Base-by-base conservation (phyloP, 2,329 filamentous ascomycete species). In the Cryphonectria parasitica region DNA sequence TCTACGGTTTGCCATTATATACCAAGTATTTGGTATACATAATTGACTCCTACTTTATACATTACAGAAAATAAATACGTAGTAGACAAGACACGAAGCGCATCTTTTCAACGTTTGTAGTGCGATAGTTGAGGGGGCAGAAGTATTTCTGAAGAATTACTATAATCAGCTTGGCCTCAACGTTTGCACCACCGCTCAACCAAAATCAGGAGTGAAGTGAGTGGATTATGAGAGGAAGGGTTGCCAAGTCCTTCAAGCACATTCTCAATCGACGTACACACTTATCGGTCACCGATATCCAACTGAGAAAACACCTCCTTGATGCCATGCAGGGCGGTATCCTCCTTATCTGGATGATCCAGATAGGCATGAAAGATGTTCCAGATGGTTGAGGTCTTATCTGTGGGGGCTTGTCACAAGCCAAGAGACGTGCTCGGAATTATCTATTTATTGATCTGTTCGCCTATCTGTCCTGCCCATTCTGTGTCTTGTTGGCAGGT, bases 321-420 rank as follows among this genome's bases (percentile, higher is more conserved):
- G 45, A n/a, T 7, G 45, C 45, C 45, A 49, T 31, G 54, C 54
- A 58, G 54, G 52, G 28, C 54, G 28, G 15, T 25, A 25, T 13
- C 10, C 11, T 10, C 13, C 54, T 58, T 58, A 58, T 58, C 54
- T 31, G 19, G 54, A 19, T 58, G 28, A 58, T 58, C 54, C 28
- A 31, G 54, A 58, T 58, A 31, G 54, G 52, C 52, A 58, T 31
- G 6, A 58, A 58, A 19, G 28, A 31, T 54, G 7, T 54, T 62
- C 34, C 31, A 63, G 45, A 28, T 19, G 28, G 22, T 34, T 31
- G 56, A 58, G 56, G 22, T 19, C 65, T 67, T 67, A 67, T 67
- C 65, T 60, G 65, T 67, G 54, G 65, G 65, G 49, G 45, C 45
- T 49, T 13, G 31, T 36, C 31, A 45, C 31, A 36, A n/a, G 45